phyloP scores from a whole-genome alignment of 768 basidiomycete species.

The Cystobasidium ongulense region DNA sequence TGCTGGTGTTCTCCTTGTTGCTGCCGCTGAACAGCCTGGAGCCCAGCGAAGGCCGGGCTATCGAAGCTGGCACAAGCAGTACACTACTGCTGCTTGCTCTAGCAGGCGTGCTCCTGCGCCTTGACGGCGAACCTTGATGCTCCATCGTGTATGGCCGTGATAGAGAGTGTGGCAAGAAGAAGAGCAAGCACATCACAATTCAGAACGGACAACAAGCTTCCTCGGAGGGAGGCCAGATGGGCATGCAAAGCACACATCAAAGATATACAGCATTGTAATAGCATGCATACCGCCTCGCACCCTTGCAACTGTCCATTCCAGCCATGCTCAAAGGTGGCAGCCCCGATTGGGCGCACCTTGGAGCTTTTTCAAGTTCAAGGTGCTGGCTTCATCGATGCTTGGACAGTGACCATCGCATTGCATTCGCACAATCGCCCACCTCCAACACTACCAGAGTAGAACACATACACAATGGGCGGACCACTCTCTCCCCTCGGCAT shows the following conservation, averaged over 20 bases:
- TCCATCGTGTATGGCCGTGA: background rate
- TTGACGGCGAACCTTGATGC: background rate
- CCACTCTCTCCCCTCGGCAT: conserved; percentile 20
- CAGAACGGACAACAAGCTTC: too few relatives aligned
- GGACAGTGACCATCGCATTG: too few relatives aligned
- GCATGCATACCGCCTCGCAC: background rate
- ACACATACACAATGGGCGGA: background rate
- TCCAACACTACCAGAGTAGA: too few relatives aligned
- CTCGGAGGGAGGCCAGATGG: too few relatives aligned
- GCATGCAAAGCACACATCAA: background rate
- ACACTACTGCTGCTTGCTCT: background rate
- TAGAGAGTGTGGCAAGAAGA: background rate
- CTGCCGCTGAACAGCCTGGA: background rate
- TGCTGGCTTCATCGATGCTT: too few relatives aligned
- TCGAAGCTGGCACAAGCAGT: background rate
- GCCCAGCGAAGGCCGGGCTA: background rate
- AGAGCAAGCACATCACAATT: background rate
- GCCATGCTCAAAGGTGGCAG: background rate
- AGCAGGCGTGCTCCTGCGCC: background rate
- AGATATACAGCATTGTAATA: background rate
- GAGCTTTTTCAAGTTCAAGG: background rate
- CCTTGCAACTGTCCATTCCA: background rate
- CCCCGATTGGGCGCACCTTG: background rate
- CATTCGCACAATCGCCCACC: too few relatives aligned
- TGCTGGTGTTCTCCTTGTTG: background rate